Evolutionary conservation across 805 yeast species (phyloP), one percentile per base, ranked within the genome.

Genomic region (Lipomyces kockii): DNA sequence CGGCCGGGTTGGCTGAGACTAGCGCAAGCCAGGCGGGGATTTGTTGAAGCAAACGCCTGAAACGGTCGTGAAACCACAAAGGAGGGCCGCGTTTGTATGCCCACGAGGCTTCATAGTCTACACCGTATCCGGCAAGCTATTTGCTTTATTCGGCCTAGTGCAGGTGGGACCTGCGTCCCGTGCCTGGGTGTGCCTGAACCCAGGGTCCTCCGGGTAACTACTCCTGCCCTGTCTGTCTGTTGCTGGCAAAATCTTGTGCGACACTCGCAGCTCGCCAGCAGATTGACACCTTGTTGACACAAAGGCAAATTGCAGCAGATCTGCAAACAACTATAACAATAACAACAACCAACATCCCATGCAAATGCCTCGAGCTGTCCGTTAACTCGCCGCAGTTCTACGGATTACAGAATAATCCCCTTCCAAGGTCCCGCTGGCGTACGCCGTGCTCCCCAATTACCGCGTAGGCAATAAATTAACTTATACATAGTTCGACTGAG

Each of bases 191-290:
- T 37, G 17, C 43, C 49, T 43, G 49, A 43, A 8, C 25, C 25
- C 49, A 43, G 49, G 49, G 49, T 43, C 49, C 49, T 17, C 49
- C 49, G 49, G 49, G 49, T 43, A 43, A 43, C 49, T 43, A 11
- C 8, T 22, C 9, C 20, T 43, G 49, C 12, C 14, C 2, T 3
- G 4, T 35, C 2, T 3, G 4, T 35, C 39, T 35, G 4, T 35
- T 11, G 14, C 39, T 35, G 39, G 17, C 43, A 29, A 14, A 14
- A 11, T 0, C 20, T 43, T 43, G 22, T n/a, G 49, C 49, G 49
- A n/a, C 49, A 17, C 20, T 43, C 22, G 39, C 49, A n/a, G 9
- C 22, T 43, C 5, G 17, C 43, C 43, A 35, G 39, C 39, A 35
- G 39, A 3, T 35, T 9, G 39, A 11, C 39, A 35, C 4, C 17